Conservation (phyloP, 1,284 basidiomycete species). For the Cutaneotrichosporon daszewskae region DNA sequence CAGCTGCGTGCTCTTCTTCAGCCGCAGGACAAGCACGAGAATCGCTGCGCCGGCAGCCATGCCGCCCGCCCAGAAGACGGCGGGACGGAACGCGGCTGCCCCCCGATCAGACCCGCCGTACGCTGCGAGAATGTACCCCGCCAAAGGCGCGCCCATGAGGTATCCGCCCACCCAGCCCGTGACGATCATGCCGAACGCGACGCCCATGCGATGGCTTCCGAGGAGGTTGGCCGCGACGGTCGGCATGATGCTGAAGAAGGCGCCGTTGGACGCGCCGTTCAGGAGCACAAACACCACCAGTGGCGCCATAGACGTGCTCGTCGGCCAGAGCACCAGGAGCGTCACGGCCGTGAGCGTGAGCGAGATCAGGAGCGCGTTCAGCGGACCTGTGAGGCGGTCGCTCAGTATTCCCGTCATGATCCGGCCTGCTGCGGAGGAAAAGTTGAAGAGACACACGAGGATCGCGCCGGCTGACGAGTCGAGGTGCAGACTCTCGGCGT, state of each 20-base stretch:
- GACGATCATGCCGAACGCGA: conserved; percentile 28
- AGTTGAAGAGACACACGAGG: conserved; percentile 28
- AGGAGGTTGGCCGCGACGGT: conserved; percentile 22
- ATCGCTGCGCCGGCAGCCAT: conserved; percentile 11
- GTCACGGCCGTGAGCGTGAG: conserved; percentile 15
- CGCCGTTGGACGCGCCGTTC: conserved; percentile 23
- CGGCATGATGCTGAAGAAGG: conserved; percentile 32
- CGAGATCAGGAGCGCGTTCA: conserved; percentile 10
- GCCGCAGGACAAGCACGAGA: conserved; percentile 2
- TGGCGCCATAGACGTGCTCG: conserved; percentile 16
- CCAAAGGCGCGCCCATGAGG: conserved; percentile 27
- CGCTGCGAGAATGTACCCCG: conserved; percentile 25
- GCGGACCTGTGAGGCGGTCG: conserved; percentile 15
- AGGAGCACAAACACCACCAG: conserved; percentile 26
- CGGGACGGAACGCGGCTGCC: conserved; percentile 24
- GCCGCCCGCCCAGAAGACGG: conserved; percentile 29
- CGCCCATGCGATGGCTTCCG: conserved; percentile 16
- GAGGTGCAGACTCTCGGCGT: conserved; percentile 33
- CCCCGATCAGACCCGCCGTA: conserved; percentile 21
- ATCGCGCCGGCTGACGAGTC: conserved; percentile 26
- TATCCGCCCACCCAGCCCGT: conserved; percentile 27
- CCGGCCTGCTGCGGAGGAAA: conserved; percentile 24
- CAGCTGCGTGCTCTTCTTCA: conserved; percentile 5
- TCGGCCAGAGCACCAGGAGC: conserved; percentile 25
- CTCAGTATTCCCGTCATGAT: conserved; percentile 25